phyloP scores from a whole-genome alignment of 345 rosid species.

The Murraya paniculata region DNA sequence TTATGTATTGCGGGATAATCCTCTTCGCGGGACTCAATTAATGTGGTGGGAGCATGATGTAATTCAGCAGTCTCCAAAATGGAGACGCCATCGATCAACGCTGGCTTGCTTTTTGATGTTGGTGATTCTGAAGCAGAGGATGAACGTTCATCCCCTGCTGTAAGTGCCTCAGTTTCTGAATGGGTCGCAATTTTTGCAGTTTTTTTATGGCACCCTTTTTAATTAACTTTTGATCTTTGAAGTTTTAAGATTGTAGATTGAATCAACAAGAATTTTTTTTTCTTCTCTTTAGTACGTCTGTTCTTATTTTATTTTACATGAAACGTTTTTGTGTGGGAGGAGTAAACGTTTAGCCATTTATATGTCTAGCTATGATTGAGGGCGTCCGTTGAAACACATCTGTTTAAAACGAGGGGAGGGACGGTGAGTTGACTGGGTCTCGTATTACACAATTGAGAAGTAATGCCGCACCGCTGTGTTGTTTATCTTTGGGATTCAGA shows the following conservation, averaged over 20 bases:
- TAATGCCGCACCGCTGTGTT: background rate
- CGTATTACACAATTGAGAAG: background rate
- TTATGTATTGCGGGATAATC: conserved; percentile 54
- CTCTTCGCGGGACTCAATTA: conserved; percentile 37
- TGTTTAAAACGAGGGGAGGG: background rate
- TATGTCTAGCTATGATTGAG: conserved; percentile 28
- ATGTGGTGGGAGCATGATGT: conserved; percentile 49
- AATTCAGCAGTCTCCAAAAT: conserved; percentile 45
- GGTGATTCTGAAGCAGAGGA: conserved; percentile 35
- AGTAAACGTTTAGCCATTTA: background rate
- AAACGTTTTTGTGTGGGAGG: background rate
- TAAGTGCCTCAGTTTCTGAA: conserved; percentile 36
- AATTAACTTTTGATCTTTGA: background rate
- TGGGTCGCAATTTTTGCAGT: conserved; percentile 39
- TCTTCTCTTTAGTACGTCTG: background rate
- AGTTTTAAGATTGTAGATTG: conserved; percentile 5
- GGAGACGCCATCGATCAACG: conserved; percentile 20
- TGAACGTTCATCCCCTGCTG: conserved; percentile 36
- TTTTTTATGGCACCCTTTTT: background rate
- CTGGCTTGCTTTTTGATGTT: conserved; percentile 3
- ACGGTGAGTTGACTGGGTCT: conserved; percentile 28
- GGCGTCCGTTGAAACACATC: conserved; percentile 27
- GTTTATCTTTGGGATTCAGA: background rate
- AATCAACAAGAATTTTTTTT: background rate
- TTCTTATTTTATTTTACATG: background rate